A percentile compares a stretch with the other conserved stretches of the same genome.
Evolutionary conservation across 495 filamentous ascomycete genomes (phyloP).

Genomic region (Hypoxylon subgilvum): DNA sequence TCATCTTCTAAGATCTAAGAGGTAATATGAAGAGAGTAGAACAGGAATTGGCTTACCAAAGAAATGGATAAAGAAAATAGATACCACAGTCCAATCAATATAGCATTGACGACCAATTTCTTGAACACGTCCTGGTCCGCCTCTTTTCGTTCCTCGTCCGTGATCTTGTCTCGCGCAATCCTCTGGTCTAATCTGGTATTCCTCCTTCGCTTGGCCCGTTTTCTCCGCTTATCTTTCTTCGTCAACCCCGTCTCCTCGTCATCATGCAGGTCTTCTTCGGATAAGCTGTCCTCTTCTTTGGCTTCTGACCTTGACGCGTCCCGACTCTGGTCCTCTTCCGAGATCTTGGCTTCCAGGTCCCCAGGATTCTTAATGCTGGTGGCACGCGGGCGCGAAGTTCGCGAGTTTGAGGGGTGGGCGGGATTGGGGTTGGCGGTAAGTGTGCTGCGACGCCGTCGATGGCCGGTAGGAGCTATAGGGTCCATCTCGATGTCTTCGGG

Average conservation of each 20-base stretch:
- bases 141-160: slow-evolving; percentile 67
- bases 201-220: slow-evolving; percentile 66
- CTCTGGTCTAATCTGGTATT: slow-evolving; percentile 77
- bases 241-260: slow-evolving; percentile 91
- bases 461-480: slow-evolving; percentile 50
- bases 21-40: neutral
- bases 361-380: slow-evolving; percentile 46
- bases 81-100: slow-evolving; percentile 89
- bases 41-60: slow-evolving; percentile 66
- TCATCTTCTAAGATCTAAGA: neutral
- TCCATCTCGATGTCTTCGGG: slow-evolving; percentile 57
- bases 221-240: slow-evolving; percentile 68
- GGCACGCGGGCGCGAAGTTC: slow-evolving; percentile 57
- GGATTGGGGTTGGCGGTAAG: slow-evolving; percentile 51
- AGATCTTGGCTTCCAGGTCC: slow-evolving; percentile 49
- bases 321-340: slow-evolving; percentile 46
- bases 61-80: slow-evolving; percentile 93
- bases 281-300: slow-evolving; percentile 45
- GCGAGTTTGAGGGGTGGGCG: slow-evolving; percentile 47
- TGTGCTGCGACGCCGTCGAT: slow-evolving; percentile 67
- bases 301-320: slow-evolving; percentile 33
- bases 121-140: slow-evolving; percentile 74
- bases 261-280: slow-evolving; percentile 77
- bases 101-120: slow-evolving; percentile 70
- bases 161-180: slow-evolving; percentile 63